Percentiles rank a stretch among this genome's conserved stretches.
These are phyloP conservation scores for Aspergillus haitiensis DNA, from an alignment of 495 filamentous ascomycete genomes.

Conservation along the genomic window DNA sequence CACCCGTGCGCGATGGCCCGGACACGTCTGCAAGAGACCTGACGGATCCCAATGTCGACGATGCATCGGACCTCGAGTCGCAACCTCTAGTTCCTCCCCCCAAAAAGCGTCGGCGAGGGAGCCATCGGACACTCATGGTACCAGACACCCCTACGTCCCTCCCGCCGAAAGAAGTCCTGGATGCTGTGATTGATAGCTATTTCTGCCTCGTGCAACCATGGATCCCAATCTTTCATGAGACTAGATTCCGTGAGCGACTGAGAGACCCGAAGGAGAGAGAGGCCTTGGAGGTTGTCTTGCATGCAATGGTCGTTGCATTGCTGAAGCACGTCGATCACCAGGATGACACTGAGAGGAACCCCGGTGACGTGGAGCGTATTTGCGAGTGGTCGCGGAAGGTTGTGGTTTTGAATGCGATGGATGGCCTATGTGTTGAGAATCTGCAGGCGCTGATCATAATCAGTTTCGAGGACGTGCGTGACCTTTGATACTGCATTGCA, in stretches of 20 bases:
- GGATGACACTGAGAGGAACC: neutral
- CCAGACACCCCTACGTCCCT: neutral
- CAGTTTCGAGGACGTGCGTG: constrained; percentile 3
- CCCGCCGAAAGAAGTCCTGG: neutral
- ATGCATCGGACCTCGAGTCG: neutral
- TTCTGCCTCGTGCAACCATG: neutral
- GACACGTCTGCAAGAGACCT: no score
- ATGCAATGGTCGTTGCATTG: constrained; percentile 4
- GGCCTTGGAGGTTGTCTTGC: constrained; percentile 1
- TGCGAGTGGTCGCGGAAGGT: constrained; percentile 8
- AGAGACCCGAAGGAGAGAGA: neutral
- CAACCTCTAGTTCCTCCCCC: neutral
- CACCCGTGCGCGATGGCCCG: neutral
- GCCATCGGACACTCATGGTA: neutral
- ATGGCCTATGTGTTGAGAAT: constrained; percentile 6
- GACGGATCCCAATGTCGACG: neutral
- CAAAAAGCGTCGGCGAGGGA: neutral
- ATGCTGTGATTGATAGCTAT: neutral
- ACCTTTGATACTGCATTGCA: neutral
- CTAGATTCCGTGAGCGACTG: neutral
- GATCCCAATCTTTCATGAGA: constrained; percentile 4
- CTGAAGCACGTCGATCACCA: constrained; percentile 1
- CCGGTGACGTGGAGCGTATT: neutral
- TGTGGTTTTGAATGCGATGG: constrained; percentile 2
- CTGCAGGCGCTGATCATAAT: constrained; percentile 1